These are phyloP conservation scores for Thinopyrum elongatum DNA, from an alignment of 176 grass and related monocot species.

Conservation along the genomic window DNA sequence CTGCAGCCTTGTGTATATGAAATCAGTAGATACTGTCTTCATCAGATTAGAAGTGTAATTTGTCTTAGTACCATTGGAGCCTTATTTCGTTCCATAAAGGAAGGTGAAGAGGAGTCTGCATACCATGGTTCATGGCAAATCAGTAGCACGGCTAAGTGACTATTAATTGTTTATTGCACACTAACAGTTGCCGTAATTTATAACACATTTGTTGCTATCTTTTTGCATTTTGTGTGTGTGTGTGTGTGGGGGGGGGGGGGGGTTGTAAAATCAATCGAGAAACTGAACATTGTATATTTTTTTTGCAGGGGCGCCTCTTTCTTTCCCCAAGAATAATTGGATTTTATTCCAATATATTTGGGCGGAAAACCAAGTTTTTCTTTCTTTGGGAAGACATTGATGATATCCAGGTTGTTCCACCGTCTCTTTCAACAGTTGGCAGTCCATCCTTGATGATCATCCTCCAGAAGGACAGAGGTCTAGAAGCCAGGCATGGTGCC, in stretches of 20 bases:
- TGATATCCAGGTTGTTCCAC: conserved; percentile 76
- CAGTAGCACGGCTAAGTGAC: not conserved
- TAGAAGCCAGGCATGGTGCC: conserved; percentile 80
- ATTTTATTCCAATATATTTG: conserved; percentile 88
- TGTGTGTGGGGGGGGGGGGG: too few species aligned
- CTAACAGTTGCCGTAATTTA: not conserved
- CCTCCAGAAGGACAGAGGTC: conserved; percentile 72
- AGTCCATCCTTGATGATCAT: conserved; percentile 80
- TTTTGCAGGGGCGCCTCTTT: conserved; percentile 79
- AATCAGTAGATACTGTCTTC: conserved; percentile 14
- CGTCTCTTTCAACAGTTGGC: conserved; percentile 73
- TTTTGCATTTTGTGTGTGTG: too few species aligned
- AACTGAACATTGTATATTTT: conserved; percentile 20
- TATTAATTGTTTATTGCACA: not conserved
- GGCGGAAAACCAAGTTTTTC: conserved; percentile 95
- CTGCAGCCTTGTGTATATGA: not conserved
- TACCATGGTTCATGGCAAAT: not conserved
- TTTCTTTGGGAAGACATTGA: conserved; percentile 98
- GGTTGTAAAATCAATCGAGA: not conserved
- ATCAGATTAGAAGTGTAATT: not conserved
- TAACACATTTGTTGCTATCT: not conserved
- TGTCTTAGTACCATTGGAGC: not conserved
- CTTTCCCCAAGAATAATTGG: conserved; percentile 91
- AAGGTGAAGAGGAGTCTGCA: not conserved
- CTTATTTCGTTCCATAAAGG: not conserved